These are phyloP conservation scores for Prunus mume DNA, from an alignment of 306 rosid species.

Conservation along the genomic window DNA sequence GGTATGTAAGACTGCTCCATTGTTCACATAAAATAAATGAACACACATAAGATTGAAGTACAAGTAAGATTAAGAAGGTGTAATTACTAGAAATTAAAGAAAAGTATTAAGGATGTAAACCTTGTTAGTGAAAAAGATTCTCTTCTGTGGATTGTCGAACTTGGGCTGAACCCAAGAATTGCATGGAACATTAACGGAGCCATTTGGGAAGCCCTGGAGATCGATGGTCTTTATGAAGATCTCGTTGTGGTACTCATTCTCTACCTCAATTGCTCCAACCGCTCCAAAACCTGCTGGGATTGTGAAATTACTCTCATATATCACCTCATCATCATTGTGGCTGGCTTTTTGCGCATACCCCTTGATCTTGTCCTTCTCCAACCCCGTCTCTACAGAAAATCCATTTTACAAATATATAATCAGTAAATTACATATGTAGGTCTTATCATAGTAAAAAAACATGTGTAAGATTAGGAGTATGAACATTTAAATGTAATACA, in stretches of 20 bases:
- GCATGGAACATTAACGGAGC: slow-evolving; percentile 35
- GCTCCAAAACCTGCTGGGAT: slow-evolving; percentile 56
- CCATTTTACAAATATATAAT: background rate
- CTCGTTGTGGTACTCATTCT: slow-evolving; percentile 71
- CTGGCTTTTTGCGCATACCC: slow-evolving; percentile 50
- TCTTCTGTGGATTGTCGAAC: slow-evolving; percentile 42
- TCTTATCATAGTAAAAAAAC: no score
- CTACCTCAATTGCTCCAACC: slow-evolving; percentile 60
- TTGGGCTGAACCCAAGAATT: slow-evolving; percentile 72
- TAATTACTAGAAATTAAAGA: background rate
- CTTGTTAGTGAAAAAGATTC: slow-evolving; percentile 63
- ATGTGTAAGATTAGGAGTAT: no score
- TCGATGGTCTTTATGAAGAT: slow-evolving; percentile 50
- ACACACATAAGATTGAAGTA: background rate
- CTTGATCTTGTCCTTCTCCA: slow-evolving; percentile 43
- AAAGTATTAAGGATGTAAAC: slow-evolving; percentile 20
- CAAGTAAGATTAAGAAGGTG: background rate
- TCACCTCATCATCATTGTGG: slow-evolving; percentile 18
- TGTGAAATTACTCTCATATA: slow-evolving; percentile 46
- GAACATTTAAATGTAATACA: no score
- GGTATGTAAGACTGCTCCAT: slow-evolving; percentile 58
- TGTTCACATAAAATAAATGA: background rate
- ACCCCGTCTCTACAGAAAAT: slow-evolving; percentile 38
- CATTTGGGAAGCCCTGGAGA: slow-evolving; percentile 36
- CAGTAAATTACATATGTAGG: background rate